These are phyloP conservation scores for Microcos paniculata DNA, from an alignment of 345 rosid genomes.

Conservation along the genomic window DNA sequence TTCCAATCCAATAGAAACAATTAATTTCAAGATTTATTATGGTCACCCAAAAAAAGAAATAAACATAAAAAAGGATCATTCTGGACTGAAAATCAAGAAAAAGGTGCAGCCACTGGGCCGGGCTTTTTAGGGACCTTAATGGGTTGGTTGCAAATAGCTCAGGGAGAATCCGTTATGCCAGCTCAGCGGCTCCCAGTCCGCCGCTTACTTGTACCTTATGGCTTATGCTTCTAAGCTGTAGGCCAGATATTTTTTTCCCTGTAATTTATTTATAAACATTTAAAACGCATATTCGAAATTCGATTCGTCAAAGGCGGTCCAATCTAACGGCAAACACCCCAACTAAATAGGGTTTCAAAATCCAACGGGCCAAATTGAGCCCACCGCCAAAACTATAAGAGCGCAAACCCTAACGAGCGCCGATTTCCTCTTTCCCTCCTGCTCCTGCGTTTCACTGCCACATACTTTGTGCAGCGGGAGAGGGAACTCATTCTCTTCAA, in stretches of 20 bases:
- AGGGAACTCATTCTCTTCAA: not conserved
- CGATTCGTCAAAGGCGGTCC: not conserved
- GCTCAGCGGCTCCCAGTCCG: not conserved
- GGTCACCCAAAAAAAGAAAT: too few relatives aligned
- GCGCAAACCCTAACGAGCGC: constrained; percentile 22
- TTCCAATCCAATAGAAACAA: too few relatives aligned
- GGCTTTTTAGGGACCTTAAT: not conserved
- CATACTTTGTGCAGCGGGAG: constrained; percentile 32
- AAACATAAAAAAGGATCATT: too few relatives aligned
- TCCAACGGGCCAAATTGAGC: constrained; percentile 33
- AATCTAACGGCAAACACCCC: constrained; percentile 29
- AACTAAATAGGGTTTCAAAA: constrained; percentile 14
- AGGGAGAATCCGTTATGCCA: not conserved
- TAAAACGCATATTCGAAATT: not conserved
- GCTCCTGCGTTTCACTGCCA: constrained; percentile 31
- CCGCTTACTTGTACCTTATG: too few relatives aligned
- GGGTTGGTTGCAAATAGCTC: not conserved
- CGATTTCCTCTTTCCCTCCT: constrained; percentile 29
- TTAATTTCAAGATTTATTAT: too few relatives aligned
- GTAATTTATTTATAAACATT: too few relatives aligned
- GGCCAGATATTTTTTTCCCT: too few relatives aligned
- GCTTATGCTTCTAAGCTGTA: too few relatives aligned
- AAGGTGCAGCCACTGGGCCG: not conserved
- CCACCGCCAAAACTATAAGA: constrained; percentile 26
- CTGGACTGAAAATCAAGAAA: too few relatives aligned